Percentiles rank a stretch among this genome's conserved stretches.
Conservation (phyloP, 345 rosid species). For the Trapa incisa region DNA sequence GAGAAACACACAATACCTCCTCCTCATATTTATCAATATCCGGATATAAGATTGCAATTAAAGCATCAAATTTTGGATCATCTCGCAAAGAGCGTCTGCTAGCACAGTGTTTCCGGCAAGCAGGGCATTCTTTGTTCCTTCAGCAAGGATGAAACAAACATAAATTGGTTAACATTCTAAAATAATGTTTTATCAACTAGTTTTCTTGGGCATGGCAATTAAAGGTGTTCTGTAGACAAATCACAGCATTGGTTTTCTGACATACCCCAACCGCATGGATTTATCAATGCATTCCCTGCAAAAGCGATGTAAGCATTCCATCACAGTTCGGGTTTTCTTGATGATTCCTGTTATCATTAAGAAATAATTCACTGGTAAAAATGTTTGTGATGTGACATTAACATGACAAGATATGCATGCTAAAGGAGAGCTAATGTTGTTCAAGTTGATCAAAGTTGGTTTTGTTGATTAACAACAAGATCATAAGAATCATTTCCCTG, state of each 20-base stretch:
- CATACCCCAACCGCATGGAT: constrained; percentile 94
- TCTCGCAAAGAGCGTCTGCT: constrained; percentile 94
- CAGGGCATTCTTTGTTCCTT: constrained; percentile 93
- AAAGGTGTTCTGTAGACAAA: background rate
- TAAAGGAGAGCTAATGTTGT: background rate
- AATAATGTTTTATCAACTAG: background rate
- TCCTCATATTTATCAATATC: constrained; percentile 69
- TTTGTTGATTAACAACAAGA: background rate
- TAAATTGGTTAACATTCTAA: background rate
- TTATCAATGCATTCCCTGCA: constrained; percentile 95
- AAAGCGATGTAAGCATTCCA: constrained; percentile 93
- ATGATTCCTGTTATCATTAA: constrained; percentile 52
- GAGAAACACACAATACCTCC: constrained; percentile 29
- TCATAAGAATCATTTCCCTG: background rate
- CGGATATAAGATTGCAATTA: constrained; percentile 65
- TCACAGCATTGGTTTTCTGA: background rate
- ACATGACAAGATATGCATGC: background rate
- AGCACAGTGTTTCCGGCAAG: constrained; percentile 96
- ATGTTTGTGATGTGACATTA: background rate
- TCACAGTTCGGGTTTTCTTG: constrained; percentile 85
- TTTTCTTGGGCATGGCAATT: background rate
- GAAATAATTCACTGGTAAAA: background rate
- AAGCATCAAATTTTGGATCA: constrained; percentile 81
- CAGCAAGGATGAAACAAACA: constrained; percentile 18
- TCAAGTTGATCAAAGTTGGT: background rate